These are phyloP conservation scores for Coemansia umbellata DNA, from an alignment of 192 early-diverging fungal species.

Conservation along the genomic window DNA sequence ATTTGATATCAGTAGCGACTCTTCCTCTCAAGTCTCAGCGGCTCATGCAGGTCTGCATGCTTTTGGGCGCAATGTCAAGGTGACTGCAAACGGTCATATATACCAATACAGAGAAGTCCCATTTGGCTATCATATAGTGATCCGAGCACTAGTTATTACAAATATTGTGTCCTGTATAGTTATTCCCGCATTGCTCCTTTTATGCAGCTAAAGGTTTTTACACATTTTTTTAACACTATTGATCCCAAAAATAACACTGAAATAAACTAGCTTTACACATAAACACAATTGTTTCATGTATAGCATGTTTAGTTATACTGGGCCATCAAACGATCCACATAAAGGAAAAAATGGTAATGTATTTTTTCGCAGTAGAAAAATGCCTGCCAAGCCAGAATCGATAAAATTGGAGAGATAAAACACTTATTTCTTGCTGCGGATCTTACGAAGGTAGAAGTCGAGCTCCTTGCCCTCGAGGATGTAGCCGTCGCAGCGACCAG, in stretches of 20 bases:
- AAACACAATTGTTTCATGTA: too few species aligned
- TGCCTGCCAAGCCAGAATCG: slow-evolving; percentile 4
- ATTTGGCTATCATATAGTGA: slow-evolving; percentile 45
- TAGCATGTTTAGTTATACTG: too few species aligned
- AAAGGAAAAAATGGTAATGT: slow-evolving; percentile 6
- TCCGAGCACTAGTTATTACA: slow-evolving; percentile 45
- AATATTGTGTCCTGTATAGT: slow-evolving; percentile 18
- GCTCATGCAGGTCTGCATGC: background rate
- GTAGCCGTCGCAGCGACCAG: slow-evolving; percentile 96
- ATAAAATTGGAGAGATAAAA: slow-evolving; percentile 6
- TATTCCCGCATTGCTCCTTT: slow-evolving; percentile 16
- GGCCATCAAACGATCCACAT: too few species aligned
- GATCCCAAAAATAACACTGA: too few species aligned
- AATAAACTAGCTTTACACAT: too few species aligned
- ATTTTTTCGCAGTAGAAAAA: slow-evolving; percentile 35
- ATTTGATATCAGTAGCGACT: slow-evolving; percentile 49
- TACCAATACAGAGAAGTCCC: slow-evolving; percentile 53
- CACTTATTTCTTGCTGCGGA: slow-evolving; percentile 66
- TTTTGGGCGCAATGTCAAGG: slow-evolving; percentile 5
- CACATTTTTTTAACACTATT: too few species aligned
- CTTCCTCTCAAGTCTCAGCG: background rate
- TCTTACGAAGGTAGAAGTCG: slow-evolving; percentile 93
- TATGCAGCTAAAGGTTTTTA: background rate
- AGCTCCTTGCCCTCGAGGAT: slow-evolving; percentile 99
- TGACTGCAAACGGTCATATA: slow-evolving; percentile 9